Evolutionary conservation across 129 eudicot genomes (phyloP).

Genomic region (Lonicera japonica): DNA sequence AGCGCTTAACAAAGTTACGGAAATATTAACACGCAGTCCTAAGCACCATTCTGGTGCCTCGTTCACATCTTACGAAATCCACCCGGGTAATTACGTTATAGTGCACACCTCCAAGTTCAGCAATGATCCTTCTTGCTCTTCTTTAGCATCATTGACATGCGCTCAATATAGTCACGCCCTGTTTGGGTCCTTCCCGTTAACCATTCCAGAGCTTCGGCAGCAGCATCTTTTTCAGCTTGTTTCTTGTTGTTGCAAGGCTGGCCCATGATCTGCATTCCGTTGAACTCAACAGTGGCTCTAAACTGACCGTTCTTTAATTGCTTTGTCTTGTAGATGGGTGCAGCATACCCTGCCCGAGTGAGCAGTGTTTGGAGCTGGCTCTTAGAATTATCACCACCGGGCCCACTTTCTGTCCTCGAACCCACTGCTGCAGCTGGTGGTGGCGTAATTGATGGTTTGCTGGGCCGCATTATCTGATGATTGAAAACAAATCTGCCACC

Average conservation of each 20-base stretch:
- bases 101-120: slow-evolving; percentile 10
- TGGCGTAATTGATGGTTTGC: slow-evolving; percentile 31
- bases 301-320: slow-evolving; percentile 60
- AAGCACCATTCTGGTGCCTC: slow-evolving; percentile 3
- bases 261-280: slow-evolving; percentile 76
- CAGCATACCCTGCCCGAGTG: slow-evolving; percentile 59
- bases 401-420: slow-evolving; percentile 58
- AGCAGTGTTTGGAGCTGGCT: slow-evolving; percentile 79
- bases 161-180: slow-evolving; percentile 47
- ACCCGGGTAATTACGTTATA: slow-evolving; percentile 1
- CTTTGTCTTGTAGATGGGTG: slow-evolving; percentile 59
- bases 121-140: slow-evolving; percentile 70
- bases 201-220: slow-evolving; percentile 79
- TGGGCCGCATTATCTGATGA: slow-evolving; percentile 29
- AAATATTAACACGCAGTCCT: neutral
- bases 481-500: slow-evolving; percentile 66
- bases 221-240: slow-evolving; percentile 90
- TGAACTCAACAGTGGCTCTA: slow-evolving; percentile 59
- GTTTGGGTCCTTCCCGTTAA: slow-evolving; percentile 42
- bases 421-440: slow-evolving; percentile 30
- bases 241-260: slow-evolving; percentile 78
- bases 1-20: too few species aligned
- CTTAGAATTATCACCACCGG: slow-evolving; percentile 92
- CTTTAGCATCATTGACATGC: slow-evolving; percentile 60
- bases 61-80: neutral